Base-by-base conservation (phyloP, 2,329 filamentous ascomycete genomes). In the Colletotrichum karsti region DNA sequence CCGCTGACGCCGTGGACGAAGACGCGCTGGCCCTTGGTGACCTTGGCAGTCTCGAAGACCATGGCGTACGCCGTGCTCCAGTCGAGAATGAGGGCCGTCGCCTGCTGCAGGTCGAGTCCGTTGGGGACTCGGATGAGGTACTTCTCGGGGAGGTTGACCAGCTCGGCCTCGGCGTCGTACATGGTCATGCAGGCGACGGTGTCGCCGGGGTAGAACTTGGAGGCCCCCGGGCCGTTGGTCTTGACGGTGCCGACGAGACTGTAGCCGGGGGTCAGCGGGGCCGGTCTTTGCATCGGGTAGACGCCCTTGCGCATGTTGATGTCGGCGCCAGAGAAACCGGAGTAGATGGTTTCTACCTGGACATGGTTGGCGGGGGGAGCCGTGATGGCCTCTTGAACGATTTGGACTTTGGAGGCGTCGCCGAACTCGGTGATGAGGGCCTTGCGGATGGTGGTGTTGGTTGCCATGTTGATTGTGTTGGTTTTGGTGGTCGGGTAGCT, bases 1-100 rank as follows among this genome's bases (percentile, higher is more conserved):
- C 84, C 84, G 68, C 83, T 85, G 24, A 85, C 74, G 37, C 84
- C 83, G 72, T 87, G 85, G 18, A 87, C 74, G 71, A 87, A 87
- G 48, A 86, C 83, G 22, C 80, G 79, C 61, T 84, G 78, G 30
- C 83, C 84, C 28, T 76, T 74, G 1, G 73, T 54, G 2, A 86
- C 81, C 33, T 80, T 77, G 3, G 82, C 82, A 3, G 69, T 70
- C 41, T 74, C 79, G 22, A 77, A 67, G 8, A 82, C 77, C 73
- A 83, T 76, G 12, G 73, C 74, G 62, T 78, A 81, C 1, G 81
- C 81, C 0, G 81, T 81, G 30, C 70, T 79, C 84, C 85, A 87
- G 74, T 87, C 84, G 2, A 83, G 76, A 2, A 79, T 60, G 18
- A 86, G 63, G 3, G 81, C 79, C 0, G 79, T 74, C 0, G 81